Percentiles rank a stretch among this genome's conserved stretches.
Evolutionary conservation across 208 protist species (phyloP).

Genomic region (Acanthamoeba triangularis): DNA sequence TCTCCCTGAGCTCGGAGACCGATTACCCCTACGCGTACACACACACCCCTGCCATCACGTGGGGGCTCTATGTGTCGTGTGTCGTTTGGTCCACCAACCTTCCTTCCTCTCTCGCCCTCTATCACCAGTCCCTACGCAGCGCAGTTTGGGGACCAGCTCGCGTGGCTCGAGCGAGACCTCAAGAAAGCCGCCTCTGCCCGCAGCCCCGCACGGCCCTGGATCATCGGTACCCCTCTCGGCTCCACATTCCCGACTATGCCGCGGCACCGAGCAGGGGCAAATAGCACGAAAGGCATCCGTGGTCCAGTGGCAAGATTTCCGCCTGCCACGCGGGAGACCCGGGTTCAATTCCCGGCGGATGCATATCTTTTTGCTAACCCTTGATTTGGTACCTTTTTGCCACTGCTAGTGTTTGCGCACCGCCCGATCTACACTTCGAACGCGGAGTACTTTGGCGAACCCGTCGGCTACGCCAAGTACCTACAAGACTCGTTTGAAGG

Average conservation of each 20-base stretch:
- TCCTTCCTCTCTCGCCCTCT: not conserved
- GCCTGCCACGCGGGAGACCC: no score
- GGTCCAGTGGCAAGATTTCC: not conserved
- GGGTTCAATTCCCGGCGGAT: not conserved
- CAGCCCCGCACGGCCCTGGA: not conserved
- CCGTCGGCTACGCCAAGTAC: not conserved
- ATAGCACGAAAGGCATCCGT: no score
- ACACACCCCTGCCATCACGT: not conserved
- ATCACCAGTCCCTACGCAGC: slow-evolving; percentile 10
- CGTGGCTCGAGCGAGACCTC: slow-evolving; percentile 72
- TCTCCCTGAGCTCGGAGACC: slow-evolving; percentile 73
- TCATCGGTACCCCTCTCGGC: not conserved
- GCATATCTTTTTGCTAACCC: not conserved
- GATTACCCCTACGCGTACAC: slow-evolving; percentile 50
- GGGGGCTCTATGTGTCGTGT: not conserved
- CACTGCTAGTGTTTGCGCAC: not conserved
- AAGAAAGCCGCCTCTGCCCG: not conserved
- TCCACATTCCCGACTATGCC: no score
- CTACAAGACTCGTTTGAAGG: not conserved
- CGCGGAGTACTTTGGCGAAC: not conserved
- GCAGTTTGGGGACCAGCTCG: slow-evolving; percentile 62
- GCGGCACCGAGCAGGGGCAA: no score
- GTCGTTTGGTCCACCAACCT: not conserved
- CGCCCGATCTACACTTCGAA: slow-evolving; percentile 48
- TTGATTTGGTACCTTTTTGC: not conserved